Evolutionary conservation across 176 grass and related monocot species (phyloP).

Genomic region (Ananas comosus): DNA sequence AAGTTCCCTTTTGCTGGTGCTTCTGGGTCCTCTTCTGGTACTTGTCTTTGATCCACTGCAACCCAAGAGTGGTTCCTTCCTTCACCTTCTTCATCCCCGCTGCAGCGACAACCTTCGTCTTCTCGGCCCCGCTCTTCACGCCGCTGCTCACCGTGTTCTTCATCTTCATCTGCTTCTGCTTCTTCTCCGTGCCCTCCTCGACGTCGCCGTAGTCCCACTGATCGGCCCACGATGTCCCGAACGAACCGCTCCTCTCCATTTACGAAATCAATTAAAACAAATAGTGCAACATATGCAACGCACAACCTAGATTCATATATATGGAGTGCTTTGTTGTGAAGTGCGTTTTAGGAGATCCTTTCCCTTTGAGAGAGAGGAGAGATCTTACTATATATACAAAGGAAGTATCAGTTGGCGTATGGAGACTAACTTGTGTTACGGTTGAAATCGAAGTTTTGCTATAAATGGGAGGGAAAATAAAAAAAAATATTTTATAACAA

Average conservation of each 20-base stretch:
- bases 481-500: too few relatives aligned
- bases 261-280: too few relatives aligned
- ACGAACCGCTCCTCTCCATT: slow-evolving; percentile 60
- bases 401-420: too few relatives aligned
- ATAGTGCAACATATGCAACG: too few relatives aligned
- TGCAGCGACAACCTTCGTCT: slow-evolving; percentile 46
- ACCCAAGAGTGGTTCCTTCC: slow-evolving; percentile 44
- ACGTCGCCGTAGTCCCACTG: slow-evolving; percentile 64
- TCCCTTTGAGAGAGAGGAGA: too few relatives aligned
- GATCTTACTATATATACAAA: too few relatives aligned
- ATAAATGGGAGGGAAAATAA: too few relatives aligned
- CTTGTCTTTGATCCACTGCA: slow-evolving; percentile 88
- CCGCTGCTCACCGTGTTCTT: background rate
- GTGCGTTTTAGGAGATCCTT: too few relatives aligned
- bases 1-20: background rate
- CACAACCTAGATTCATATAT: background rate
- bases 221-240: slow-evolving; percentile 81
- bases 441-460: too few relatives aligned
- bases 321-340: too few relatives aligned
- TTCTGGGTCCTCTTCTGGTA: slow-evolving; percentile 40
- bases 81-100: slow-evolving; percentile 72
- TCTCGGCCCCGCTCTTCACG: slow-evolving; percentile 27
- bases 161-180: background rate
- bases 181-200: slow-evolving; percentile 10
- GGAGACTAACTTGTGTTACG: too few relatives aligned